phyloP scores from a whole-genome alignment of 2,329 filamentous ascomycete genomes.

The Phaeomoniella chlamydospora region DNA sequence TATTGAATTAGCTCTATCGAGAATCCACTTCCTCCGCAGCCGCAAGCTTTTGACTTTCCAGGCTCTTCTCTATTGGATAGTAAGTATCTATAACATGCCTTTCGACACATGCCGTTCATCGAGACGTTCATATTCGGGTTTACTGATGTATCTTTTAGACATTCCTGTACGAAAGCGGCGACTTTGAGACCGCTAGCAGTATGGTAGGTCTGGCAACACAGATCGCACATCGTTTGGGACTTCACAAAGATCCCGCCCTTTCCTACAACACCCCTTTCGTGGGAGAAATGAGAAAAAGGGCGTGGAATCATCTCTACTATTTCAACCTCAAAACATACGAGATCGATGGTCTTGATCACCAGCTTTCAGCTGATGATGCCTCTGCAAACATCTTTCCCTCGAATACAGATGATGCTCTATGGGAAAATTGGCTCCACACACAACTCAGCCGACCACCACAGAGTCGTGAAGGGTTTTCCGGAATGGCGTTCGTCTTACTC shows the following conservation, averaged over 20 bases:
- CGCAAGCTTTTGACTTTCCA: not conserved
- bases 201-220: not conserved
- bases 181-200: not conserved
- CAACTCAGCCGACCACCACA: not conserved
- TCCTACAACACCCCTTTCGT: not conserved
- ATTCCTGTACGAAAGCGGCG: not conserved
- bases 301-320: not conserved
- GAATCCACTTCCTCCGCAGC: not conserved
- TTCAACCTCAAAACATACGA: not conserved
- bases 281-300: not conserved
- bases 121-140: not conserved
- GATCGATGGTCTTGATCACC: not conserved
- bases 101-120: not conserved
- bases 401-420: not conserved
- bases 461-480: not conserved
- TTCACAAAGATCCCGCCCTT: not conserved
- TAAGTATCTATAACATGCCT: not conserved
- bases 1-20: not conserved
- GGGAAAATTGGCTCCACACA: not conserved
- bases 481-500: not conserved
- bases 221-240: not conserved
- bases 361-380: not conserved
- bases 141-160: not conserved
- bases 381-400: not conserved
- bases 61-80: conserved; percentile 1